Evolutionary conservation across 495 filamentous ascomycete species (phyloP).

Genomic region (Parmelia sp.): DNA sequence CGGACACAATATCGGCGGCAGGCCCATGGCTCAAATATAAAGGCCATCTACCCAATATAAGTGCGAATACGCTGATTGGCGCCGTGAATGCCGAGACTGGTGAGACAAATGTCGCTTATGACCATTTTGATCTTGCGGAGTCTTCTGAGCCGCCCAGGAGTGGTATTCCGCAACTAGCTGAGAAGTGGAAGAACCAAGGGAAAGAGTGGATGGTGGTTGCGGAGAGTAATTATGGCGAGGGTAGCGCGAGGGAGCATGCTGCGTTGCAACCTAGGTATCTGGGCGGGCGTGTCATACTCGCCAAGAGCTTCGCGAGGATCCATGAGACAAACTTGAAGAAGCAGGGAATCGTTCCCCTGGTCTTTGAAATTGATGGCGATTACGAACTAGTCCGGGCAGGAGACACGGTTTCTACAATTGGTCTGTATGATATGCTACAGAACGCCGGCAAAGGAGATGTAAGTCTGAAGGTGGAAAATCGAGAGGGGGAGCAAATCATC

Average conservation of each 20-base stretch:
- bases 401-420: slow-evolving; percentile 73
- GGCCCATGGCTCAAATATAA: slow-evolving; percentile 99
- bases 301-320: slow-evolving; percentile 91
- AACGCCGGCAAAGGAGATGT: slow-evolving; percentile 78
- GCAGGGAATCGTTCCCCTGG: slow-evolving; percentile 91
- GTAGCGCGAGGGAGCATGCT: slow-evolving; percentile 89
- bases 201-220: slow-evolving; percentile 87
- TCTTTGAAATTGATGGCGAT: slow-evolving; percentile 77
- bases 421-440: slow-evolving; percentile 72
- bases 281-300: slow-evolving; percentile 77
- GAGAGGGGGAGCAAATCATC: slow-evolving; percentile 50
- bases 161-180: slow-evolving; percentile 78
- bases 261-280: slow-evolving; percentile 94
- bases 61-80: slow-evolving; percentile 90
- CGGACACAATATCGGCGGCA: slow-evolving; percentile 95
- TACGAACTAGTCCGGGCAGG: slow-evolving; percentile 77
- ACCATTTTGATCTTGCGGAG: slow-evolving; percentile 37
- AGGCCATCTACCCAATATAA: slow-evolving; percentile 96
- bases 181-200: slow-evolving; percentile 66
- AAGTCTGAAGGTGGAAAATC: slow-evolving; percentile 55
- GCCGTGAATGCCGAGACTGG: slow-evolving; percentile 86
- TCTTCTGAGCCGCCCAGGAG: slow-evolving; percentile 26
- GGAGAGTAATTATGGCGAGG: slow-evolving; percentile 97
- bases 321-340: slow-evolving; percentile 99
- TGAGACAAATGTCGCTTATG: slow-evolving; percentile 86